phyloP scores from a whole-genome alignment of 1,284 basidiomycete genomes.

The Ganoderma sinense region DNA sequence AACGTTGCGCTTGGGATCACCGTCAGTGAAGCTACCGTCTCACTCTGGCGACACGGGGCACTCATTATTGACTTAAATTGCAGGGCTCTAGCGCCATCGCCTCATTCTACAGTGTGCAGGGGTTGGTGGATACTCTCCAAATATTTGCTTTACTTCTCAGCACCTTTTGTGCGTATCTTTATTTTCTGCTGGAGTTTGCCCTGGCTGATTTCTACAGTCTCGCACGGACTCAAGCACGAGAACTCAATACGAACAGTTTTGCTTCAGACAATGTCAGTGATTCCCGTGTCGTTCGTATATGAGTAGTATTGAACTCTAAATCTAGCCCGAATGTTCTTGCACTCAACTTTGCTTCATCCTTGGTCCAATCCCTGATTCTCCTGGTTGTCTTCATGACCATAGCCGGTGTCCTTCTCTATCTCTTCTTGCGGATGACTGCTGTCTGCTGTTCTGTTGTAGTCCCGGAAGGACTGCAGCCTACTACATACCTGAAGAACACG shows the following conservation, averaged over 20 bases:
- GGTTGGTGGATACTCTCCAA: constrained; percentile 71
- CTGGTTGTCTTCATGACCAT: constrained; percentile 63
- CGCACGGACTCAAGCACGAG: constrained; percentile 47
- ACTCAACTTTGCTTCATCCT: constrained; percentile 67
- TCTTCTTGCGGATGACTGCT: constrained; percentile 59
- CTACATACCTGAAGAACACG: constrained; percentile 48
- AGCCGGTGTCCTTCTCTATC: constrained; percentile 59
- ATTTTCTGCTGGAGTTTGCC: constrained; percentile 1
- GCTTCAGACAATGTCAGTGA: constrained; percentile 69
- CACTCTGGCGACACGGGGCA: neutral
- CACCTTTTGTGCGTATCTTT: constrained; percentile 57
- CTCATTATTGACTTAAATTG: neutral
- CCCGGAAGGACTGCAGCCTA: constrained; percentile 64
- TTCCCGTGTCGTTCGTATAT: constrained; percentile 9
- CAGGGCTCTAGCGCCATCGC: constrained; percentile 74
- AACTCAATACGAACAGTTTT: constrained; percentile 64
- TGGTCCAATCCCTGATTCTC: constrained; percentile 61
- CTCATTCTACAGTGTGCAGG: constrained; percentile 73
- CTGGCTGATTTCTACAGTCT: constrained; percentile 44
- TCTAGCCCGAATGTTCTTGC: constrained; percentile 73
- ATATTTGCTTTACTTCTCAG: constrained; percentile 74
- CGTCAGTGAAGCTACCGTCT: constrained; percentile 45
- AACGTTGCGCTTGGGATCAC: constrained; percentile 56
- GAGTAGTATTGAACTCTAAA: constrained; percentile 22
- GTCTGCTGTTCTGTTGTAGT: constrained; percentile 55